Conservation (phyloP, 257 asterid genomes). For the Gardenia jasminoides region DNA sequence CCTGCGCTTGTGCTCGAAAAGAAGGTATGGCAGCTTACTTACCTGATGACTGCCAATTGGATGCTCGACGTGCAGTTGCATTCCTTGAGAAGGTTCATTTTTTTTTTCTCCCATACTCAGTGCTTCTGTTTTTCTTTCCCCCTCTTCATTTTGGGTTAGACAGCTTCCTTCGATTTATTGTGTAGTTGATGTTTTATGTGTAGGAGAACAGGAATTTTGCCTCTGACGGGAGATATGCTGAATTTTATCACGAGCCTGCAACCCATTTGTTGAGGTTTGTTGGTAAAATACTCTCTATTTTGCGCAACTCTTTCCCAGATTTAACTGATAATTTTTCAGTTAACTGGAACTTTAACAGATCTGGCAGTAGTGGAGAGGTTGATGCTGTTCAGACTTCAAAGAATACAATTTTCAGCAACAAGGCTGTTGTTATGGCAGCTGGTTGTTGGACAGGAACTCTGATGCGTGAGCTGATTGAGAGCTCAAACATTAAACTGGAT, state of each 20-base stretch:
- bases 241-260: conserved; percentile 87
- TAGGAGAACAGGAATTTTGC: conserved; percentile 72
- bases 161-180: not conserved
- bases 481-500: conserved; percentile 50
- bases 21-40: conserved; percentile 77
- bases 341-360: conserved; percentile 28
- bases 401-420: conserved; percentile 52
- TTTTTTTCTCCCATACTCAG: not conserved
- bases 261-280: conserved; percentile 63
- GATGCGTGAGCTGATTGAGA: conserved; percentile 50
- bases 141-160: not conserved
- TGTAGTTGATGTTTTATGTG: conserved; percentile 19
- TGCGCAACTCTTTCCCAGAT: conserved; percentile 3
- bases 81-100: conserved; percentile 66
- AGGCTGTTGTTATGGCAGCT: conserved; percentile 83
- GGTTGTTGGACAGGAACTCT: conserved; percentile 96
- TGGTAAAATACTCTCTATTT: conserved; percentile 9
- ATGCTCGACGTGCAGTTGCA: conserved; percentile 68
- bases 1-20: conserved; percentile 71
- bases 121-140: not conserved
- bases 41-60: conserved; percentile 83
- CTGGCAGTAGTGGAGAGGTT: conserved; percentile 61
- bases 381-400: conserved; percentile 81
- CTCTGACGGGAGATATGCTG: conserved; percentile 84
- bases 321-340: not conserved